These are phyloP conservation scores for Sporobolomyces phaffii DNA, from an alignment of 768 basidiomycete species.

Conservation along the genomic window DNA sequence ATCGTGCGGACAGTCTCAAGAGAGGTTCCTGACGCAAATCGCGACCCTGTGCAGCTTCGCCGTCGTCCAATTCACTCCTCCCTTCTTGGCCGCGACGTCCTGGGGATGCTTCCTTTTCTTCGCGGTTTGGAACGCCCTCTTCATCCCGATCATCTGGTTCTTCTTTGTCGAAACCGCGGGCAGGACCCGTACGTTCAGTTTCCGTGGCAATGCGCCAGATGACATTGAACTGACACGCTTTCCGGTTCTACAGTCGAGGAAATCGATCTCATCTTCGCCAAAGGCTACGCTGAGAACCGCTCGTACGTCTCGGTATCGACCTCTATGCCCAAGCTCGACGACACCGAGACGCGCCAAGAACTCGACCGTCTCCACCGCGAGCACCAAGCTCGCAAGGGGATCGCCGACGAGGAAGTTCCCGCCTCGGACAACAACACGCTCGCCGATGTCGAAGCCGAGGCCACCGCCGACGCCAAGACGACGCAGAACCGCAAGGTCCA, in stretches of 20 bases:
- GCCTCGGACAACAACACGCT: slow-evolving; percentile 22
- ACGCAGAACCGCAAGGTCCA: slow-evolving; percentile 2
- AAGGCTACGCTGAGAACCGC: slow-evolving; percentile 41
- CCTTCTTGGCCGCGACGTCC: slow-evolving; percentile 4
- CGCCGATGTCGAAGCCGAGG: slow-evolving; percentile 7
- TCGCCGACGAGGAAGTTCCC: neutral
- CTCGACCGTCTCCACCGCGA: slow-evolving; percentile 25
- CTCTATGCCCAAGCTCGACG: neutral
- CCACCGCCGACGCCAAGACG: slow-evolving; percentile 1
- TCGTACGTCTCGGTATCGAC: slow-evolving; percentile 25
- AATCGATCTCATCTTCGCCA: slow-evolving; percentile 49
- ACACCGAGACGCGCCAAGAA: slow-evolving; percentile 4
- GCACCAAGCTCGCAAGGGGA: slow-evolving; percentile 23
- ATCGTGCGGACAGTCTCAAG: too few species aligned
- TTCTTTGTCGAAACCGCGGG: slow-evolving; percentile 33
- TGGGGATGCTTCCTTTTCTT: slow-evolving; percentile 33
- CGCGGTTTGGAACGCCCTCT: slow-evolving; percentile 23
- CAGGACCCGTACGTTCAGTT: slow-evolving; percentile 12
- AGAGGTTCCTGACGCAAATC: too few species aligned
- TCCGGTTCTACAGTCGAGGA: slow-evolving; percentile 44
- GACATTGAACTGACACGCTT: neutral
- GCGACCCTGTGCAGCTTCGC: slow-evolving; percentile 47
- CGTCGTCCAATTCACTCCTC: slow-evolving; percentile 34
- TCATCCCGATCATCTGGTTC: slow-evolving; percentile 13
- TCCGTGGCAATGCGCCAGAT: neutral